Evolutionary conservation across 2,329 filamentous ascomycete genomes (phyloP).

Genomic region (Dryadomyces quercivorus): DNA sequence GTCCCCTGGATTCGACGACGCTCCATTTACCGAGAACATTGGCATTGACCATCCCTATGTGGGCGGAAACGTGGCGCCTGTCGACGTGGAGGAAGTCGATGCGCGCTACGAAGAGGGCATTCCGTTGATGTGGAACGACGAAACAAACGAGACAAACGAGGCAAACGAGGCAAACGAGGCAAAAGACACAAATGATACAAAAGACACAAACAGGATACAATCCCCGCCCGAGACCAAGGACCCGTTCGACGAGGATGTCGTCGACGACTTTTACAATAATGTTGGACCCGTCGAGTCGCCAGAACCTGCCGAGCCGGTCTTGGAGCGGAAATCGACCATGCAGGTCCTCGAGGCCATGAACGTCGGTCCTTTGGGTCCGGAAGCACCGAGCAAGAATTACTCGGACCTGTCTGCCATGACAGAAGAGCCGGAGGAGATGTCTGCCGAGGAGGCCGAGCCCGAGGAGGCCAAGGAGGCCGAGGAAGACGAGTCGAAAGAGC

Average conservation of each 20-base stretch:
- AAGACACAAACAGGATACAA: neutral
- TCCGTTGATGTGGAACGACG: conserved; percentile 40
- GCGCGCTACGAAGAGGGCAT: conserved; percentile 59
- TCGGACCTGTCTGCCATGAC: conserved; percentile 17
- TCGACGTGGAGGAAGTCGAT: conserved; percentile 33
- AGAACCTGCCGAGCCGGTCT: conserved; percentile 9
- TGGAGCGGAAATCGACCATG: conserved; percentile 59
- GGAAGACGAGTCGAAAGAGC: conserved; percentile 3
- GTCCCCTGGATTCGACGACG: too few relatives aligned
- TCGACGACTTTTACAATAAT: conserved; percentile 52
- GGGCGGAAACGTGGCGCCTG: conserved; percentile 30
- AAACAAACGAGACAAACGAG: conserved; percentile 13
- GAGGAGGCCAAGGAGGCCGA: conserved; percentile 2
- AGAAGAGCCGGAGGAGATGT: conserved; percentile 4
- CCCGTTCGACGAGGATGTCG: conserved; percentile 30
- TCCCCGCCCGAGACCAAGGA: conserved; percentile 6
- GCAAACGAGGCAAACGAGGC: conserved; percentile 13
- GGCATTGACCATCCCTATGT: conserved; percentile 17
- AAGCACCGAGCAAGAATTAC: conserved; percentile 8
- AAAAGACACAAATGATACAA: conserved; percentile 10
- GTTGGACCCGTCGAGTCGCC: conserved; percentile 19
- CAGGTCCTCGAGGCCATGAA: conserved; percentile 47
- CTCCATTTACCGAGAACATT: neutral
- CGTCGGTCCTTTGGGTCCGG: conserved; percentile 14
- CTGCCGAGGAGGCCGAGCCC: conserved; percentile 12